These are phyloP conservation scores for Paramecium caudatum DNA, from an alignment of 73 alveolate species.

Conservation along the genomic window DNA sequence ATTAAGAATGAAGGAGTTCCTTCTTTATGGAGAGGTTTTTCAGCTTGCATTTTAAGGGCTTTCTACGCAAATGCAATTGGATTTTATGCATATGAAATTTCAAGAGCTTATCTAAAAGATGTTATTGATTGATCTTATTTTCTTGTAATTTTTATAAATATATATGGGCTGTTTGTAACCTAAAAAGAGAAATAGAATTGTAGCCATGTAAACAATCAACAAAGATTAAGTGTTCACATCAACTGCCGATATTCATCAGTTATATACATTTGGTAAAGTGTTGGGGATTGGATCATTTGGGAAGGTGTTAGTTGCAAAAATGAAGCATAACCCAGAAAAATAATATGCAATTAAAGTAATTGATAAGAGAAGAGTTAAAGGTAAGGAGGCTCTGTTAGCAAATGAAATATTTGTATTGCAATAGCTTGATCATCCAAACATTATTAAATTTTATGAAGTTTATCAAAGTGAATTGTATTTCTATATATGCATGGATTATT, in stretches of 20 bases:
- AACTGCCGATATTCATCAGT: conserved; percentile 44
- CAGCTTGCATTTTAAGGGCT: conserved; percentile 81
- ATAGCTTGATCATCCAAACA: conserved; percentile 64
- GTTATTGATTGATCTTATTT: neutral
- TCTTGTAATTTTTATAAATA: neutral
- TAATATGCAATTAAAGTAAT: conserved; percentile 55
- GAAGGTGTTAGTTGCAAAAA: conserved; percentile 33
- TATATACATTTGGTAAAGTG: conserved; percentile 34
- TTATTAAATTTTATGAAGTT: conserved; percentile 63
- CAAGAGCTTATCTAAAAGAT: conserved; percentile 19
- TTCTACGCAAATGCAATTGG: conserved; percentile 74
- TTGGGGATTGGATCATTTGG: conserved; percentile 56
- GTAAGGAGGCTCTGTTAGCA: conserved; percentile 25
- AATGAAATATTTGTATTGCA: conserved; percentile 55
- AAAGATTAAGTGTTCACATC: conserved; percentile 56
- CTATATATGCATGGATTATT: conserved; percentile 68
- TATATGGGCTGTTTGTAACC: conserved; percentile 59
- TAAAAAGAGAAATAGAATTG: conserved; percentile 48
- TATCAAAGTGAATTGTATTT: conserved; percentile 38
- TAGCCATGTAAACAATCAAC: conserved; percentile 46
- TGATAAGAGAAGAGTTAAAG: conserved; percentile 45
- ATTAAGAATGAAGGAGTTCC: conserved; percentile 70
- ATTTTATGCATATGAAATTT: conserved; percentile 78
- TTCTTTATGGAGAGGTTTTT: conserved; percentile 83
- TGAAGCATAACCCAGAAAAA: conserved; percentile 33